A percentile compares a stretch with the other conserved stretches of the same genome.
Evolutionary conservation across 352 stramenopile genomes (phyloP).

Genomic region (Phytophthora idaei): DNA sequence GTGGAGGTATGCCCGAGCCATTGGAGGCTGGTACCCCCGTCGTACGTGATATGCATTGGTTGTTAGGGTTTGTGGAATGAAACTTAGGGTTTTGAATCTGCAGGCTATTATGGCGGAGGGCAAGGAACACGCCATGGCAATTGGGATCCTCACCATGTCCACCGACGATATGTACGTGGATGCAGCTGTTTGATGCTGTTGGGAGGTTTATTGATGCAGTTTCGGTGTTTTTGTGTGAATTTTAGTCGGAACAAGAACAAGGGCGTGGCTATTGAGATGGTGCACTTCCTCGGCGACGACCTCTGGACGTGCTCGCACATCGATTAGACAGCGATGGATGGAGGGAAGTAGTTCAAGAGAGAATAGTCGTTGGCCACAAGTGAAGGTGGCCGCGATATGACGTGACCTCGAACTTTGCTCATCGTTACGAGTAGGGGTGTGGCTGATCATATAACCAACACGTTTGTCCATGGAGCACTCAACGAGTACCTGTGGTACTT

Average conservation of each 20-base stretch:
- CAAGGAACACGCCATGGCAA: constrained; percentile 96
- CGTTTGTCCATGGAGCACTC: too few species aligned
- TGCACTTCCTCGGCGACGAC: constrained; percentile 97
- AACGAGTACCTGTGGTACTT: neutral
- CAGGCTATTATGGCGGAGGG: constrained; percentile 97
- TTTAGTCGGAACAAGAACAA: constrained; percentile 94
- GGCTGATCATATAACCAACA: too few species aligned
- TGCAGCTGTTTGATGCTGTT: neutral
- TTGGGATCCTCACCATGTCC: constrained; percentile 96
- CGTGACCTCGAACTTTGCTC: too few species aligned
- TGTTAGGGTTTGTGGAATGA: constrained; percentile 1
- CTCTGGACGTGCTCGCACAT: constrained; percentile 91
- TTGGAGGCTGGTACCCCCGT: constrained; percentile 85
- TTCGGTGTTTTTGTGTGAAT: neutral
- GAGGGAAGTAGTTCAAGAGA: neutral
- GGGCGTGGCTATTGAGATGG: constrained; percentile 95
- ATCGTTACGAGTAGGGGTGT: too few species aligned
- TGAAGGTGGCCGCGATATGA: too few species aligned
- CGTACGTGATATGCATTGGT: constrained; percentile 42
- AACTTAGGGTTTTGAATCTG: neutral
- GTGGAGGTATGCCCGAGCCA: constrained; percentile 92
- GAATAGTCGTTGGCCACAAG: too few species aligned
- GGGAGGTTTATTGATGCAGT: neutral
- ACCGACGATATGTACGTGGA: constrained; percentile 93
- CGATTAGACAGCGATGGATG: constrained; percentile 45